These are phyloP conservation scores for Globisporangium polare DNA, from an alignment of 352 stramenopile genomes.

Conservation along the genomic window DNA sequence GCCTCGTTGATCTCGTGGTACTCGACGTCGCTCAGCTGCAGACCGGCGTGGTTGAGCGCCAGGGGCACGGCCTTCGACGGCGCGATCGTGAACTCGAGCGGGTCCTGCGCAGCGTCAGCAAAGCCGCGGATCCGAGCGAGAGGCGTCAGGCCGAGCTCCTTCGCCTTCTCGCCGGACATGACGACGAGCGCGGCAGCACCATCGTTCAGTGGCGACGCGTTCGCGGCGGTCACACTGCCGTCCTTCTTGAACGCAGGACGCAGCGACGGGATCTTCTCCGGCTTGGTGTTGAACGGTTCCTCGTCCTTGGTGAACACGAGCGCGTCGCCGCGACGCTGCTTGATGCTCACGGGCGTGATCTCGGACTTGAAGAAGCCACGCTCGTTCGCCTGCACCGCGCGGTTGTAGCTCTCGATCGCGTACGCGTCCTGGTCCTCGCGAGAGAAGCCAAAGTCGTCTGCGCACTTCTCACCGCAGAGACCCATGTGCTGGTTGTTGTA, in stretches of 20 bases:
- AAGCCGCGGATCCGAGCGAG: constrained; percentile 80
- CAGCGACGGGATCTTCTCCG: constrained; percentile 90
- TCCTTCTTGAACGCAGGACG: constrained; percentile 95
- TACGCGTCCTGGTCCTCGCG: constrained; percentile 95
- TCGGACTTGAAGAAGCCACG: constrained; percentile 86
- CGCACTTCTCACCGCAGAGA: constrained; percentile 95
- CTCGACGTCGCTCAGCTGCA: constrained; percentile 93
- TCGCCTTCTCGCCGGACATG: constrained; percentile 90
- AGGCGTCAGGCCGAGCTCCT: constrained; percentile 72
- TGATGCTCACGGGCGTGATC: constrained; percentile 90
- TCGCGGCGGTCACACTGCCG: constrained; percentile 96
- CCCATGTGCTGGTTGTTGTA: constrained; percentile 97
- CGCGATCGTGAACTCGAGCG: constrained; percentile 95
- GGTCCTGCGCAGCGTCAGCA: constrained; percentile 82
- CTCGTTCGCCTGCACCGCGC: constrained; percentile 66
- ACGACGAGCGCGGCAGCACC: constrained; percentile 95
- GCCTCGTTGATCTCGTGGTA: constrained; percentile 99
- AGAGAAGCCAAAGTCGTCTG: constrained; percentile 73
- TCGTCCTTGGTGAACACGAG: constrained; percentile 89
- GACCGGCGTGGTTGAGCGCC: constrained; percentile 88
- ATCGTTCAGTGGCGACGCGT: constrained; percentile 97
- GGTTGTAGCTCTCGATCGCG: constrained; percentile 91
- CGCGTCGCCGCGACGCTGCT: constrained; percentile 48
- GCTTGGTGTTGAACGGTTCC: constrained; percentile 88
- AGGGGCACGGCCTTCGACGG: constrained; percentile 93